These are phyloP conservation scores for Colletotrichum brevisporum DNA, from an alignment of 2,329 filamentous ascomycete genomes.

Conservation along the genomic window DNA sequence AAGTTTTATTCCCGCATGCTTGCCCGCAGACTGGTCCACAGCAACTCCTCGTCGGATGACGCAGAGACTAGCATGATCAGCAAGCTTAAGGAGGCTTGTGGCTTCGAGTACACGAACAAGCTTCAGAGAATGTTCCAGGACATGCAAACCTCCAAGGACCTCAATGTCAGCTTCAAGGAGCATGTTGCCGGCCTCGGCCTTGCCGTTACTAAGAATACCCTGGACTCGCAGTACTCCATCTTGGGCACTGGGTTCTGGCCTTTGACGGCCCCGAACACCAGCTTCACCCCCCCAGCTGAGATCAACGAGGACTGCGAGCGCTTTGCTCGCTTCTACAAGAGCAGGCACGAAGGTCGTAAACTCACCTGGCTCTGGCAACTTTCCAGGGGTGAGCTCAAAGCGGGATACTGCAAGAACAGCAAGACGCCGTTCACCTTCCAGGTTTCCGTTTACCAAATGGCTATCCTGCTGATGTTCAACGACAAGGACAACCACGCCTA, in stretches of 20 bases:
- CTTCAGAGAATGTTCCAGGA: conserved; percentile 99
- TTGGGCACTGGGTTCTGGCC: conserved; percentile 99
- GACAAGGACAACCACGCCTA: conserved; percentile 88
- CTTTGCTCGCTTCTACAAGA: conserved; percentile 92
- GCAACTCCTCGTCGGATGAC: conserved; percentile 95
- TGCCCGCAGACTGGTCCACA: conserved; percentile 93
- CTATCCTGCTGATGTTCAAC: conserved; percentile 94
- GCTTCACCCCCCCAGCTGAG: conserved; percentile 88
- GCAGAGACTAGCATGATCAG: conserved; percentile 99
- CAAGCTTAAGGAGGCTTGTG: conserved; percentile 98
- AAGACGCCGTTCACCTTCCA: conserved; percentile 98
- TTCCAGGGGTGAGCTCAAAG: conserved; percentile 96
- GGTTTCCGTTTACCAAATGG: conserved; percentile 98
- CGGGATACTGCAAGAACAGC: conserved; percentile 88
- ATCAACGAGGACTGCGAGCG: conserved; percentile 90
- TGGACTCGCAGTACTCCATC: conserved; percentile 93
- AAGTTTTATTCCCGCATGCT: conserved; percentile 99
- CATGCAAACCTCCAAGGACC: conserved; percentile 98
- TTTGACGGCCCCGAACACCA: conserved; percentile 85
- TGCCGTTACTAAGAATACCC: conserved; percentile 77
- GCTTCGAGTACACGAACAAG: conserved; percentile 99
- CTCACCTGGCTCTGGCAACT: conserved; percentile 98
- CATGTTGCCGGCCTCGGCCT: conserved; percentile 74
- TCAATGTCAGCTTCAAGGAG: conserved; percentile 91
- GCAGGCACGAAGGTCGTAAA: conserved; percentile 97